These are phyloP conservation scores for Flaveria sonorensis DNA, from an alignment of 129 eudicot genomes.

Conservation along the genomic window DNA sequence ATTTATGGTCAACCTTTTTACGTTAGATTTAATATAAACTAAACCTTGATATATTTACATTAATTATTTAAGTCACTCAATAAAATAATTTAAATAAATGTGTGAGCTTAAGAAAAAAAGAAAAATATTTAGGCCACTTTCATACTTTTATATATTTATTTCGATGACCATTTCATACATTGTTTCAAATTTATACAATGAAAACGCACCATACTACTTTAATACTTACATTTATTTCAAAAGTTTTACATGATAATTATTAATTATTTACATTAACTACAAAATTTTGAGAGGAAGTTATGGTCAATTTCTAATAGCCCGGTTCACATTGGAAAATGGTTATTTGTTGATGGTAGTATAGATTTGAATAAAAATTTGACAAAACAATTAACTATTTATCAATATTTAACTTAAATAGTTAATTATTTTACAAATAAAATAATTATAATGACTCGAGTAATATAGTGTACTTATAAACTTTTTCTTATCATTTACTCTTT, in stretches of 20 bases:
- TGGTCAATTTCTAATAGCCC: slow-evolving; percentile 20
- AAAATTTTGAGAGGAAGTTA: slow-evolving; percentile 19
- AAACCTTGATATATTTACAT: too few species aligned
- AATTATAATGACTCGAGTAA: background rate
- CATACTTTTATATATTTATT: too few species aligned
- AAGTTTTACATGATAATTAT: background rate
- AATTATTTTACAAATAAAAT: too few species aligned
- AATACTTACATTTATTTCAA: background rate
- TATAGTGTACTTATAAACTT: background rate
- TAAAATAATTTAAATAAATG: too few species aligned
- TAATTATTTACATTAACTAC: slow-evolving; percentile 18
- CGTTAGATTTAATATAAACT: too few species aligned
- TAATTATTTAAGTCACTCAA: too few species aligned
- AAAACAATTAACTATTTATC: too few species aligned
- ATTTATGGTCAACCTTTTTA: too few species aligned
- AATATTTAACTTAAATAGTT: background rate
- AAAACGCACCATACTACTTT: background rate
- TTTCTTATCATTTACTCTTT: background rate
- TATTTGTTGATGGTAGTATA: slow-evolving; percentile 23
- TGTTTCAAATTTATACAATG: background rate
- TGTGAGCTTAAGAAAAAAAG: too few species aligned
- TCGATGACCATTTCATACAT: background rate
- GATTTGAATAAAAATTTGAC: slow-evolving; percentile 13
- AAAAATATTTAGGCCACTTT: too few species aligned
- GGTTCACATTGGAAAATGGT: slow-evolving; percentile 27